phyloP scores from a whole-genome alignment of 495 filamentous ascomycete species.

The Podospora fimiseda region DNA sequence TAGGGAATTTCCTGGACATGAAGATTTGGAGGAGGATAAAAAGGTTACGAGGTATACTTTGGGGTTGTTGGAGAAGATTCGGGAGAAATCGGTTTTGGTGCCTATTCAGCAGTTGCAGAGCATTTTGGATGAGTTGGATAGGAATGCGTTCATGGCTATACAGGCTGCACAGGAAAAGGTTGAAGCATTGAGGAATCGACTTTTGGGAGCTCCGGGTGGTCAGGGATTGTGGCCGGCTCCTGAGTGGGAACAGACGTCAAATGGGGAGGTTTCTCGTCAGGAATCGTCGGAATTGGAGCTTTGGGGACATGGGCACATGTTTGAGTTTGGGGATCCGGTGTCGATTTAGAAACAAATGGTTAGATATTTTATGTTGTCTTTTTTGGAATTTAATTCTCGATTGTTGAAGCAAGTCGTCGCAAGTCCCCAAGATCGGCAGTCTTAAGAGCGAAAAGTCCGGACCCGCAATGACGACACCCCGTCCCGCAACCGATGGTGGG shows the following conservation, averaged over 20 bases:
- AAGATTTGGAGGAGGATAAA: slow-evolving; percentile 15
- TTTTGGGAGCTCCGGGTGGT: not conserved
- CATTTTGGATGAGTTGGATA: slow-evolving; percentile 14
- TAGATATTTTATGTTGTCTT: too few relatives aligned
- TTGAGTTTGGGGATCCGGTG: not conserved
- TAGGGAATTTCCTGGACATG: slow-evolving; percentile 19
- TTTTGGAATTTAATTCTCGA: too few relatives aligned
- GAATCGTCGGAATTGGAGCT: too few relatives aligned
- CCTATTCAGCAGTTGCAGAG: slow-evolving; percentile 17
- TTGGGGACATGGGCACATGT: not conserved
- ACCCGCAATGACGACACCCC: not conserved
- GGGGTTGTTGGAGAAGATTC: slow-evolving; percentile 18
- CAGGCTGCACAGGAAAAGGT: slow-evolving; percentile 5
- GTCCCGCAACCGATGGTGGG: not conserved
- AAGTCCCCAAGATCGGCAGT: too few relatives aligned
- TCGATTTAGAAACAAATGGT: too few relatives aligned
- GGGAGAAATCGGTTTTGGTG: slow-evolving; percentile 12
- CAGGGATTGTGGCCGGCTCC: not conserved
- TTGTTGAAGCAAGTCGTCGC: too few relatives aligned
- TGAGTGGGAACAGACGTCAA: not conserved
- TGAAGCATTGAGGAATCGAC: not conserved
- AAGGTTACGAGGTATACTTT: slow-evolving; percentile 14
- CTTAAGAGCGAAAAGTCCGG: not conserved
- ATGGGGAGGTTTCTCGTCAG: too few relatives aligned
- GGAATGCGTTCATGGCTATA: slow-evolving; percentile 13